A percentile compares a stretch with the other conserved stretches of the same genome.
These are phyloP conservation scores for Scenedesmus sp. DNA, from an alignment of 163 green algal species.

Conservation along the genomic window DNA sequence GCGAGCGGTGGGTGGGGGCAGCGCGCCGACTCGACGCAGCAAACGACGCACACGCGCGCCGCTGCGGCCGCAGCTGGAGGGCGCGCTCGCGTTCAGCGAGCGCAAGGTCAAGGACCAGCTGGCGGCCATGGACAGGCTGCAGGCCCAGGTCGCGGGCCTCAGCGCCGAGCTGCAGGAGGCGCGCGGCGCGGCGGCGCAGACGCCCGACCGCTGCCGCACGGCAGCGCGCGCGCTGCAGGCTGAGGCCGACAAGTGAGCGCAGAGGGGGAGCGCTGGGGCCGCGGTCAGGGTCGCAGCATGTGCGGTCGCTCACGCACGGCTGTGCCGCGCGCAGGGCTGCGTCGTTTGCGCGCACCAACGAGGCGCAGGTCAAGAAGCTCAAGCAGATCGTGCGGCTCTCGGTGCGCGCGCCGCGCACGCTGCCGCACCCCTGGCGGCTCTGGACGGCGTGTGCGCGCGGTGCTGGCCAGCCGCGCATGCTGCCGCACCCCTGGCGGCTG, in stretches of 20 bases:
- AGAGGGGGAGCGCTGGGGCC: too few species aligned
- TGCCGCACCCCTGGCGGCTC: neutral
- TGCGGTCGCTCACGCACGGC: neutral
- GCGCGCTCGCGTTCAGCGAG: constrained; percentile 30
- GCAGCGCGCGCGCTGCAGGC: constrained; percentile 33
- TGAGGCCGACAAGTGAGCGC: constrained; percentile 36
- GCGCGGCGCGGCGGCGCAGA: constrained; percentile 15
- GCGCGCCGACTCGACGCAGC: neutral
- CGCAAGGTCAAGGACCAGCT: constrained; percentile 41
- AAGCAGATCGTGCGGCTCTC: constrained; percentile 29
- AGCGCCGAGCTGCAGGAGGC: constrained; percentile 25
- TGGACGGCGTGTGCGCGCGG: neutral
- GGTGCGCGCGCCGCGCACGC: constrained; percentile 8
- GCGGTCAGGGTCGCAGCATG: neutral
- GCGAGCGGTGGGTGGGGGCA: too few species aligned
- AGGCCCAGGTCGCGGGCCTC: constrained; percentile 16
- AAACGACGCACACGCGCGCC: neutral
- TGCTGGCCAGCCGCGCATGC: too few species aligned
- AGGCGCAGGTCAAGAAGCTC: constrained; percentile 41
- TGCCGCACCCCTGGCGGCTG: too few species aligned
- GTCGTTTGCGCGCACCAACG: constrained; percentile 23
- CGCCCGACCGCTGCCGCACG: constrained; percentile 35
- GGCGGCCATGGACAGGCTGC: constrained; percentile 14
- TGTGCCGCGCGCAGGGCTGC: constrained; percentile 16
- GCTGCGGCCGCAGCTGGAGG: constrained; percentile 22